Evolutionary conservation across 108 stramenopile genomes (phyloP).

Genomic region (Nannochloropsis granulata): DNA sequence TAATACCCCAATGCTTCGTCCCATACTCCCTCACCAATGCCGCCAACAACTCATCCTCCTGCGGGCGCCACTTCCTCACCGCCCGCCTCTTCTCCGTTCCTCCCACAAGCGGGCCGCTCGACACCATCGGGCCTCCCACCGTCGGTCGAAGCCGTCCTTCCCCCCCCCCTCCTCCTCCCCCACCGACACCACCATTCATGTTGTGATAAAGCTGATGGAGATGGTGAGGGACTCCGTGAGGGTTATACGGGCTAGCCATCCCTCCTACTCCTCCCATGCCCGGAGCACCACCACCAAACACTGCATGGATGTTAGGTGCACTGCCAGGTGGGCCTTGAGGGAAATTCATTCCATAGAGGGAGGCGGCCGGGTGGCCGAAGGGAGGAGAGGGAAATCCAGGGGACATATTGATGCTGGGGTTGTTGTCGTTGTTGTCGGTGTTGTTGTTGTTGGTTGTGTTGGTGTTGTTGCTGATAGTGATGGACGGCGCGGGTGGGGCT

Average conservation of each 20-base stretch:
- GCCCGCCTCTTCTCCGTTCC: neutral
- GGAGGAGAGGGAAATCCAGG: neutral
- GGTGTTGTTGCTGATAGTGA: neutral
- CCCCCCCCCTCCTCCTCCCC: neutral
- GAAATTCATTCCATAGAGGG: neutral
- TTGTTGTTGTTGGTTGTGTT: neutral
- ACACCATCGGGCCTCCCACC: neutral
- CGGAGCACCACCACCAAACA: neutral
- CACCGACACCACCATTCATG: neutral
- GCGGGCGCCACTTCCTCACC: conserved; percentile 39
- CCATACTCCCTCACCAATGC: conserved; percentile 36
- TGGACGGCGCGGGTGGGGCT: neutral
- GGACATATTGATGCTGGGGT: neutral
- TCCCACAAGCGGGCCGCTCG: neutral
- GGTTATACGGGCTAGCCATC: neutral
- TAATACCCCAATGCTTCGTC: conserved; percentile 41
- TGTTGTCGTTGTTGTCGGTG: neutral
- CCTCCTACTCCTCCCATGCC: neutral
- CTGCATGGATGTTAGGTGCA: too few species aligned
- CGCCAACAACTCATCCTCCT: conserved; percentile 41
- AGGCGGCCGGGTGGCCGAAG: neutral
- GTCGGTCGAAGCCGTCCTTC: neutral
- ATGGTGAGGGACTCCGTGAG: neutral
- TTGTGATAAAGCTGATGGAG: neutral
- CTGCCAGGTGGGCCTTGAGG: neutral